Base-by-base conservation (phyloP, 163 green algal genomes). In the Chlorella variabilis region DNA sequence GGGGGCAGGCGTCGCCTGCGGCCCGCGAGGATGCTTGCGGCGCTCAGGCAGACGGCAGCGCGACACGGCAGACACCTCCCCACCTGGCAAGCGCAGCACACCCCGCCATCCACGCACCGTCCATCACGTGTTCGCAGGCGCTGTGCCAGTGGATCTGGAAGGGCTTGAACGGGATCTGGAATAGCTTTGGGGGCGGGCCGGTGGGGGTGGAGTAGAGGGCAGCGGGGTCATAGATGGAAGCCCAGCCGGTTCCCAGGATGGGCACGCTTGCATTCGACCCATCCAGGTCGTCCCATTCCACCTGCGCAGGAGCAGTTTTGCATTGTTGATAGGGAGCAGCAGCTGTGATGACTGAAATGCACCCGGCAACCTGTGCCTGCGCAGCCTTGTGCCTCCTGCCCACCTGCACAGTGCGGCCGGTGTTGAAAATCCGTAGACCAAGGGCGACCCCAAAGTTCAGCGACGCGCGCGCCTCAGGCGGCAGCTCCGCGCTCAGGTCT, bases 211-310 rank as follows among this genome's bases (percentile, higher is more conserved):
- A 11, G 45, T 54, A 15, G 13, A 62, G 13, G 25, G 18, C 23
- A 13, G 20, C 42, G 23, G 29, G 41, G 29, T 62, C 42, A 23
- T 54, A 27, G 25, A 38, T 42, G 15, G 27, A 36, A 27, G n/a
- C 29, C 42, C 45, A 63, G 5, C 5, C 17, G 42, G 38, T 42
- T 3, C 68, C 68, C 29, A 76, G 15, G 9, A 76, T 76, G 17
- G 68, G n/a, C 25, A 76, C 42, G 42, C 42, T 63, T 6, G 68
- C 68, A 61, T 59, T 61, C 3, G n/a, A 23, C 1, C 18, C 38
- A 4, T 76, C 68, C 31, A 76, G 41, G 11, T 25, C 25, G 20
- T 76, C 68, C 68, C 68, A 76, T 41, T 76, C 68, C n/a, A 76
- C 68, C 68, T 76, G 68, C 68, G 31, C 7, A n/a, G n/a, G n/a